These are phyloP conservation scores for Populus hybrid DNA, from an alignment of 441 rosid genomes.

Conservation along the genomic window DNA sequence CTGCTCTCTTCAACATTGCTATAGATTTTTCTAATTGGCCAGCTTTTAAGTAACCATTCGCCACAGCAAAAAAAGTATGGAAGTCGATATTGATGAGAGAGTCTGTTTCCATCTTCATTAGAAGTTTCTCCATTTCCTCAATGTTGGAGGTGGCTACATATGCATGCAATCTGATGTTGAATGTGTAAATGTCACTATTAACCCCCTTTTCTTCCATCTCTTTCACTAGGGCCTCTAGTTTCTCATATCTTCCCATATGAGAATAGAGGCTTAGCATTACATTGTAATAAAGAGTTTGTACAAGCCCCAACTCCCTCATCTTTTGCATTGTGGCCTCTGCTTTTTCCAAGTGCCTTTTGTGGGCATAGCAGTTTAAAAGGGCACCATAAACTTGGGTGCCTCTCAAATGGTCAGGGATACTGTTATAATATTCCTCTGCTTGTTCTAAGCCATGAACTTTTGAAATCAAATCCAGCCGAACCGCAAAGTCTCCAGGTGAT, in stretches of 20 bases:
- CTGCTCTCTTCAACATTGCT: constrained; percentile 29
- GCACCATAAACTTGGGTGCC: constrained; percentile 35
- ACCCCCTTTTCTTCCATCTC: constrained; percentile 45
- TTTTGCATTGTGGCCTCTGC: constrained; percentile 40
- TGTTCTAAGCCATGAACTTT: constrained; percentile 38
- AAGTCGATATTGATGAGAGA: constrained; percentile 27
- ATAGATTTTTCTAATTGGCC: constrained; percentile 34
- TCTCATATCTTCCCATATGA: constrained; percentile 28
- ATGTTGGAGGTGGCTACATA: constrained; percentile 27
- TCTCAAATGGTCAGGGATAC: constrained; percentile 25
- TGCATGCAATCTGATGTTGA: constrained; percentile 36
- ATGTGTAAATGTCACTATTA: constrained; percentile 20
- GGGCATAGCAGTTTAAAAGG: constrained; percentile 41
- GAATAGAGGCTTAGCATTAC: constrained; percentile 37
- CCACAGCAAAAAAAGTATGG: constrained; percentile 28
- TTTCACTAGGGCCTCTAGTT: constrained; percentile 32
- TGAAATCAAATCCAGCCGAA: constrained; percentile 42
- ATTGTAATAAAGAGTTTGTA: constrained; percentile 30
- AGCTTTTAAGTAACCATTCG: constrained; percentile 37
- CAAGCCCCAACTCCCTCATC: constrained; percentile 32
- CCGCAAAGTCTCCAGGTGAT: constrained; percentile 30
- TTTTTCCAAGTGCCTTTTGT: constrained; percentile 27
- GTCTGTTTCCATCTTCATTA: constrained; percentile 34
- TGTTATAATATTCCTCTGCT: constrained; percentile 40
- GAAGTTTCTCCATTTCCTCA: constrained; percentile 39